Percentiles rank a stretch among this genome's conserved stretches.
These are phyloP conservation scores for Lathyrus oleraceus DNA, from an alignment of 306 rosid species.

Conservation along the genomic window DNA sequence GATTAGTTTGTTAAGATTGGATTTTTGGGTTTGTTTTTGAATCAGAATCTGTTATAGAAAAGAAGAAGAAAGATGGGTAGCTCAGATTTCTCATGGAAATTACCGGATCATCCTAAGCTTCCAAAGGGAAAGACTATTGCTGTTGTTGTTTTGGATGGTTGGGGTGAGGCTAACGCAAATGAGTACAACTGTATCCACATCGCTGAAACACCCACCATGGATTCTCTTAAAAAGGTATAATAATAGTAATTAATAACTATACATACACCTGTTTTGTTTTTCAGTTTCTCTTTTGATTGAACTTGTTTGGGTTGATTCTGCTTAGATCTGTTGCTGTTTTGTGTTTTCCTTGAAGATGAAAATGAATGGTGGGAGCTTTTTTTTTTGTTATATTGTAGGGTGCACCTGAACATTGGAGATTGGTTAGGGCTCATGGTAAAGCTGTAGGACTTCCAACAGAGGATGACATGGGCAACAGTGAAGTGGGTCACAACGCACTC, in stretches of 20 bases:
- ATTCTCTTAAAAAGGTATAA: conserved; percentile 65
- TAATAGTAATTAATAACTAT: background rate
- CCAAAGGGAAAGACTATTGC: conserved; percentile 86
- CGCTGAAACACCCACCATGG: conserved; percentile 95
- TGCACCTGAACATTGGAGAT: conserved; percentile 86
- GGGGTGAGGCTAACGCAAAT: conserved; percentile 90
- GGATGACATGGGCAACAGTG: conserved; percentile 99
- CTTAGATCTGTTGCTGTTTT: conserved; percentile 5
- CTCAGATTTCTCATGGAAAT: conserved; percentile 65
- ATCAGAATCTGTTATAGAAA: conserved; percentile 4
- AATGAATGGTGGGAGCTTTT: background rate
- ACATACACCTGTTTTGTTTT: background rate
- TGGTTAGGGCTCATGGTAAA: conserved; percentile 88
- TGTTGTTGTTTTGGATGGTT: conserved; percentile 84
- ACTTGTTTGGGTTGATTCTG: background rate
- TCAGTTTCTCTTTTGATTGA: background rate
- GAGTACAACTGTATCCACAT: conserved; percentile 80
- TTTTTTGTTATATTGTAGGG: conserved; percentile 45
- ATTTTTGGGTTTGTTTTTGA: background rate
- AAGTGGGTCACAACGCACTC: conserved; percentile 97
- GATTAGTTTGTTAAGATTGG: background rate
- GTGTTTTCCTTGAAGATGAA: background rate
- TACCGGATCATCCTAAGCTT: conserved; percentile 93
- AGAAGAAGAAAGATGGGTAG: conserved; percentile 58
- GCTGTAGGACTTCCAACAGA: conserved; percentile 97